A percentile compares a stretch with the other conserved stretches of the same genome.
Evolutionary conservation across 495 filamentous ascomycete genomes (phyloP).

Genomic region (Lasiosphaeria hispida): DNA sequence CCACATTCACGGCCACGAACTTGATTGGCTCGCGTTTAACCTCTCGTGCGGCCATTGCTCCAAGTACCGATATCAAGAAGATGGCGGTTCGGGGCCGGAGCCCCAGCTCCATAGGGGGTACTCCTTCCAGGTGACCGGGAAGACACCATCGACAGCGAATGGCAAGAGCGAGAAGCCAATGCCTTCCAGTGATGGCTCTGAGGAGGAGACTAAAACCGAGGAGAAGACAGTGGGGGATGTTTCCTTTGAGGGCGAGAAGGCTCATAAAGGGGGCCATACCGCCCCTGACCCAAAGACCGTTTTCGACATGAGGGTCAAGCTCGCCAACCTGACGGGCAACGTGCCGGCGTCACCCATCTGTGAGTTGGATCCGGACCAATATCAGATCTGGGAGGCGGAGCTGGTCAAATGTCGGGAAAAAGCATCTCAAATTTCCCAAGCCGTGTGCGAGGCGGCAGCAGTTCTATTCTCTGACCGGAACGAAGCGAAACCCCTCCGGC

Average conservation of each 20-base stretch:
- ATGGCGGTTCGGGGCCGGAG: too few species aligned
- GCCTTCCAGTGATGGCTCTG: too few species aligned
- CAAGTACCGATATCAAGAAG: too few species aligned
- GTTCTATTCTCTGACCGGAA: neutral
- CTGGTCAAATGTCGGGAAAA: neutral
- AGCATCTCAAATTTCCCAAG: neutral
- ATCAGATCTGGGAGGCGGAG: neutral
- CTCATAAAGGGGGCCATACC: too few species aligned
- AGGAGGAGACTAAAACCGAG: too few species aligned
- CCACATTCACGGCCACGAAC: neutral
- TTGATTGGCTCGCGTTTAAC: neutral
- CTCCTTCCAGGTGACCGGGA: too few species aligned
- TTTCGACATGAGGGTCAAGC: neutral
- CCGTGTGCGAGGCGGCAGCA: neutral
- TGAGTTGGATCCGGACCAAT: neutral
- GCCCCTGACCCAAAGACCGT: neutral
- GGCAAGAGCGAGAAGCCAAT: too few species aligned
- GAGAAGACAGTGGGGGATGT: too few species aligned
- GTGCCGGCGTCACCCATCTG: neutral
- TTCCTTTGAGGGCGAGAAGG: too few species aligned
- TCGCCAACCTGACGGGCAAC: slow-evolving; percentile 3
- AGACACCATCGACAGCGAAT: too few species aligned
- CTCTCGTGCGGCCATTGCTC: neutral
- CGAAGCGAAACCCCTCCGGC: neutral
- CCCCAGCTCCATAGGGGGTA: too few species aligned